Evolutionary conservation across 2,329 filamentous ascomycete species (phyloP).

Genomic region (Dactylellina sp.): DNA sequence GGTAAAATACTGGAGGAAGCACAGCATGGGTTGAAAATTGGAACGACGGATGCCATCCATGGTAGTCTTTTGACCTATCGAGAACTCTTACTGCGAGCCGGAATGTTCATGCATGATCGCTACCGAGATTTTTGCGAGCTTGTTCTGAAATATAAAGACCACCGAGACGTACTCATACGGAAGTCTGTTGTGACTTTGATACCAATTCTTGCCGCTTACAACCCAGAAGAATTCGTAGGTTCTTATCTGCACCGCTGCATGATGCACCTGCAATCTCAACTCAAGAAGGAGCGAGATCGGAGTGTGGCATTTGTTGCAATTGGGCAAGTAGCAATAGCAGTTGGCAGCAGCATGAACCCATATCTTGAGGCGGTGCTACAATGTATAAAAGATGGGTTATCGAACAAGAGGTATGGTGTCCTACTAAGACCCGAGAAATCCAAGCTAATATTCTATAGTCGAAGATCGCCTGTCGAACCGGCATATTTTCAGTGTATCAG

Average conservation of each 20-base stretch:
- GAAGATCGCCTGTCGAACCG: slow-evolving; percentile 57
- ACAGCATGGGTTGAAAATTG: slow-evolving; percentile 79
- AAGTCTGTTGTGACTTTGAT: slow-evolving; percentile 92
- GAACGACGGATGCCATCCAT: slow-evolving; percentile 87
- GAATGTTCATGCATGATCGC: slow-evolving; percentile 98
- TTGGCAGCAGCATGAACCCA: slow-evolving; percentile 92
- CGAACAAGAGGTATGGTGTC: slow-evolving; percentile 58
- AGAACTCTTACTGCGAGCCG: slow-evolving; percentile 90
- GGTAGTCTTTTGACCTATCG: slow-evolving; percentile 93
- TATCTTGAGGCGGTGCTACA: slow-evolving; percentile 95
- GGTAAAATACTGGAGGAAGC: slow-evolving; percentile 89
- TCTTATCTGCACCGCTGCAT: slow-evolving; percentile 95
- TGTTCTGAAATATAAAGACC: slow-evolving; percentile 90
- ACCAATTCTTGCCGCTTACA: slow-evolving; percentile 90
- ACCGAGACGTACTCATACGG: slow-evolving; percentile 86
- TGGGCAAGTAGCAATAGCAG: slow-evolving; percentile 93
- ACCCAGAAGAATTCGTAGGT: slow-evolving; percentile 87
- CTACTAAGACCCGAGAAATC: neutral
- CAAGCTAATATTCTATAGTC: slow-evolving; percentile 30
- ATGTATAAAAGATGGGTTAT: slow-evolving; percentile 83
- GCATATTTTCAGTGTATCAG: slow-evolving; percentile 82
- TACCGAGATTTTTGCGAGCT: slow-evolving; percentile 94
- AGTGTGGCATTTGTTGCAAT: slow-evolving; percentile 96
- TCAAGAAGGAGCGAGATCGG: slow-evolving; percentile 87
- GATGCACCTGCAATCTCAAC: slow-evolving; percentile 91